Base-by-base conservation (phyloP, 1,284 basidiomycete species). In the Thelephora terrestris region DNA sequence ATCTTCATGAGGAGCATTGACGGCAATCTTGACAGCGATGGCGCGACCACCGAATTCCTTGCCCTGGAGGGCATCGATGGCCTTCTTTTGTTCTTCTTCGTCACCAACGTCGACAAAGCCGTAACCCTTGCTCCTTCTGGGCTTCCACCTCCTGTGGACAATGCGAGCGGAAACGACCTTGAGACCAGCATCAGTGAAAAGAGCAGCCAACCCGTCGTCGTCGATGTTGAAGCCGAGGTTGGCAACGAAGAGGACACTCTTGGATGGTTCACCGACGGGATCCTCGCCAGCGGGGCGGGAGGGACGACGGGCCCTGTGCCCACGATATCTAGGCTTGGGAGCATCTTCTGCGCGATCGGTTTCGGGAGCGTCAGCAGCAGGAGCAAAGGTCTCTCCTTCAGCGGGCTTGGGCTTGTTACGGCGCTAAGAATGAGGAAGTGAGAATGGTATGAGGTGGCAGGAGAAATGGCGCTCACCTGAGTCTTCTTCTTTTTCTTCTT, bases 171-270 rank as follows among this genome's bases (percentile, higher is more conserved):
- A 84, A 61, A 76, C 74, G 55, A 93, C 87, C 40, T 70, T 71
- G 69, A 94, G 82, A 53, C 78, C 85, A 34, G 81, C 86, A 50
- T 91, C 83, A 50, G 80, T 85, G 74, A 96, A 95, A 58, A 94
- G 74, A 44, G 78, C 70, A 38, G 75, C 64, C 53, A 95, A 80
- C 47, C 71, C 80, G 34, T 75, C 82, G 59, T 96, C 91, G 52
- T 91, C 88, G 54, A 95, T 78, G 62, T 71, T 82, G 78, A 94
- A 96, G 35, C 91, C 87, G 50, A 96, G 87, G 73, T 96, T 96
- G 67, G 91, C 91, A 54, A 96, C 92, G 59, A 96, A 96, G 55
- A 96, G 72, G 66, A 90, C 82, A 53, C 75, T 87, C 77, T 89
- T 83, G 61, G 83, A 87, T 35, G 79, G 85, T 61, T 87, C 85